Base-by-base conservation (phyloP, 148 eudicot genomes). In the Diospyros lotus region DNA sequence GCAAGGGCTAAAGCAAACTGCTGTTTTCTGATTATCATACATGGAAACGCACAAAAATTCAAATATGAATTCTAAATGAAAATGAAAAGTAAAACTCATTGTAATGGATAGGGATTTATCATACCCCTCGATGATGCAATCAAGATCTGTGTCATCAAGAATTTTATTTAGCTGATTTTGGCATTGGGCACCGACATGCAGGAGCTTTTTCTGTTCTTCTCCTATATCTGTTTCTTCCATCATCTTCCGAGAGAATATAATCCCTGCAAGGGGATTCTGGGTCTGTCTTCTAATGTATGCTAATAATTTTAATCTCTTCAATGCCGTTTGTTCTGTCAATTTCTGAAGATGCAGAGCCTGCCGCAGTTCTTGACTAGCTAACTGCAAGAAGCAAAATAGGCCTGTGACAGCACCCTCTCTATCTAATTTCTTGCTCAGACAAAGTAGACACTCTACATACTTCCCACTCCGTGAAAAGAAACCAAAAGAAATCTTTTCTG, bases 321-420 rank as follows among this genome's bases (percentile, higher is more conserved):
- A 64, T 3, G 97, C 97, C 73, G 87, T 91, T 77, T 90, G 92
- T 76, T 92, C 96, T 0, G 98, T 84, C 64, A 92, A 71, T 9
- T 96, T 66, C 72, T 94, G 98, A 58, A 94, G 75, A 74, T 94
- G 97, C 61, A 94, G 86, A 1, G 97, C 97, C 74, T 89, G 97
- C 46, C 90, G 98, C 76, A 94, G 83, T 75, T 94, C 98, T 40
- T 77, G 96, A 82, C 98, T 94, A 40, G 98, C 93, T 58, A 94
- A 85, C 87, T 94, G 98, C 86, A 94, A 76, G 84, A 94, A 94
- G 81, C 97, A 94, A 78, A 94, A 94, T 52, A 88, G 73, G 8
- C 98, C 97, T 15, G 91, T 94, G 15, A 89, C 82, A 0, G 83
- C 58, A 45, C 97, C 97, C 77, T 94, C 96, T 3, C 77, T 77